Evolutionary conservation across 352 stramenopile species (phyloP).

Genomic region (Globisporangium canariense): DNA sequence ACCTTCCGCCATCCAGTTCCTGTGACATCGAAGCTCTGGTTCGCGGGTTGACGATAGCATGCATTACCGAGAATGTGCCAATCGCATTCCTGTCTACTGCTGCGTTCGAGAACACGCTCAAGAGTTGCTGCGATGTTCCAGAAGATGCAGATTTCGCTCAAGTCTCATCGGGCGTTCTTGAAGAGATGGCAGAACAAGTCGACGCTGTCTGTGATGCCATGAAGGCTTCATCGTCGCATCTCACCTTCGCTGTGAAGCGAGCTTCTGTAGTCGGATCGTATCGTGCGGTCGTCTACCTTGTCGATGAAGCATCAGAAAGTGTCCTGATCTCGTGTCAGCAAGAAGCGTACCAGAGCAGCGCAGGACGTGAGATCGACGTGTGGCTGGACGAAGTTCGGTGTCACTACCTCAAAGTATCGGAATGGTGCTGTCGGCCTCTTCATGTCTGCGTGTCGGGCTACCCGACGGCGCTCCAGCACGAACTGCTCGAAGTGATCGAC

Average conservation of each 20-base stretch:
- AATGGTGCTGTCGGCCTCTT: conserved; percentile 4
- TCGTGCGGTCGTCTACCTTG: conserved; percentile 15
- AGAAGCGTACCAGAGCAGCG: neutral
- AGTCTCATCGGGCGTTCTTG: neutral
- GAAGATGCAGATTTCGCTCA: neutral
- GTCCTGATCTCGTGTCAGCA: conserved; percentile 12
- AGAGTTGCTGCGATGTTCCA: neutral
- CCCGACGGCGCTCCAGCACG: neutral
- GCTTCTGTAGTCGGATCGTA: neutral
- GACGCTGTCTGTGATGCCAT: conserved; percentile 3
- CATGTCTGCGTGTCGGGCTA: conserved; percentile 15
- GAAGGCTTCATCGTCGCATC: neutral
- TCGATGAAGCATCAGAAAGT: conserved; percentile 6
- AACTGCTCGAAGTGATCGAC: conserved; percentile 1
- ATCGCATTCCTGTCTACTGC: conserved; percentile 14
- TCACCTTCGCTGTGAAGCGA: conserved; percentile 15
- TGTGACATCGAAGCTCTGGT: neutral
- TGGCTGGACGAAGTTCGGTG: conserved; percentile 12
- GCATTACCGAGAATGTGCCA: conserved; percentile 15
- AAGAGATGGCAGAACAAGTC: neutral
- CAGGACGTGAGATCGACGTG: neutral
- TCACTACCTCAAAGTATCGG: conserved; percentile 5
- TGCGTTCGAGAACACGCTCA: conserved; percentile 1
- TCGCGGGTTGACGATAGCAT: conserved; percentile 7
- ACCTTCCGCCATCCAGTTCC: neutral